Evolutionary conservation across 2,329 filamentous ascomycete genomes (phyloP), one percentile per base, ranked within the genome.

Genomic region (Sordariomycetes sp.): DNA sequence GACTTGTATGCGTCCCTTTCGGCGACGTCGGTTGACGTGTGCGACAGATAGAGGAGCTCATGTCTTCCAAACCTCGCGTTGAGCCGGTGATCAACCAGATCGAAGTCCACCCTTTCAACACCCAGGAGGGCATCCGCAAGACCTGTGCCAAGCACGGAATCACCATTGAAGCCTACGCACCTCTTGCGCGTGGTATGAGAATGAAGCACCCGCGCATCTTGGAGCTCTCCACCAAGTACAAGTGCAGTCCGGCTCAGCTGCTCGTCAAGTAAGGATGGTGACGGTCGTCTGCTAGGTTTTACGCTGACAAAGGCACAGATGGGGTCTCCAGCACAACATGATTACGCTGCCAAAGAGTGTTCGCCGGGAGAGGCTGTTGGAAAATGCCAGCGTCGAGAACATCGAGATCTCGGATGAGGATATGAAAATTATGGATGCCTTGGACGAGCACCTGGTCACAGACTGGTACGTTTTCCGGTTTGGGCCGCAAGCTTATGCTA

Each of bases 101-200:
- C 46, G 82, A 90, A 53, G 71, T 88, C 2, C 83, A 90, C 41
- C 84, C 83, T 0, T 92, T 90, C 70, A 86, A 88, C 53, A 86
- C 82, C 2, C 74, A 80, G 34, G 66, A 64, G 0, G 66, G 69
- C 24, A 86, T 92, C 41, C 70, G 75, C 1, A 65, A 70, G 10
- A 78, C 75, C 45, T 85, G 85, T 48, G 66, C 73, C 37, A 60
- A 72, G 39, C 63, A 88, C 42, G 61, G 64, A 24, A 87, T 92
- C 37, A 59, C 79, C 1, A 68, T 92, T 2, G 77, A 92, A 57
- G 85, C 86, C 0, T 93, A 92, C 44, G 83, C 83, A 6, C 86
- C 86, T 6, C 69, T 92, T 3, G 84, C 77, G 4, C 69, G 82
- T 33, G 83, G 74, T 1, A 64, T 80, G 56, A 68, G 82, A 14